A percentile compares a stretch with the other conserved stretches of the same genome.
phyloP scores from a whole-genome alignment of 129 eudicot species.

The Pseudognaphalium luteoalbum region DNA sequence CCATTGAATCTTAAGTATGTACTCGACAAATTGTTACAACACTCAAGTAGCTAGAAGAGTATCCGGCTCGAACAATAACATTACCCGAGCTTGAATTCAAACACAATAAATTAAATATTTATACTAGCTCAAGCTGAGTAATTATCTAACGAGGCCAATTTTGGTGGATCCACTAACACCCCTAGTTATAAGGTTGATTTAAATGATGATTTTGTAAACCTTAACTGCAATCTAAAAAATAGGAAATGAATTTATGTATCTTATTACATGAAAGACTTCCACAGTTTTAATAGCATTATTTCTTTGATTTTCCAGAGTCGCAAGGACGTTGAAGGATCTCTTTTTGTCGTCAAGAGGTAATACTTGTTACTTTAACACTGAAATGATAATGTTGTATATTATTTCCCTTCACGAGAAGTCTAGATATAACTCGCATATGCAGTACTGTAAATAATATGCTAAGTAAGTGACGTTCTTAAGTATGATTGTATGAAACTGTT shows the following conservation, averaged over 20 bases:
- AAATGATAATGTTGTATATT: not conserved
- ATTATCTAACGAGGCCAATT: not conserved
- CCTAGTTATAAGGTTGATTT: not conserved
- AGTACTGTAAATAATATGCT: not conserved
- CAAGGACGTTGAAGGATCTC: slow-evolving; percentile 21
- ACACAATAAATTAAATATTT: no score
- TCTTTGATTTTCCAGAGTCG: not conserved
- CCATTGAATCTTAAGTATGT: not conserved
- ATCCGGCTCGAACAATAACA: no score
- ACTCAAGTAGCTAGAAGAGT: not conserved
- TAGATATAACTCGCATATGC: not conserved
- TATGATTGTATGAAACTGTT: no score
- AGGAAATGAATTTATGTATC: not conserved
- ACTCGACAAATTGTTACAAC: not conserved
- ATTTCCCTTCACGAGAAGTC: not conserved
- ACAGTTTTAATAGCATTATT: not conserved
- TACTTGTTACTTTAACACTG: not conserved
- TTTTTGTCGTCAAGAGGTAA: slow-evolving; percentile 15
- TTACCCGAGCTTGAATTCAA: not conserved
- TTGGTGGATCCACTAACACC: not conserved
- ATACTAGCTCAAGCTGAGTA: not conserved
- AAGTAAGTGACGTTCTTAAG: not conserved
- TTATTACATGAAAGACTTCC: not conserved
- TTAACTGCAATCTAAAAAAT: not conserved
- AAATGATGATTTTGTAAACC: not conserved